Conservation (phyloP, 106 monocot species). For the Agapanthus africanus region DNA sequence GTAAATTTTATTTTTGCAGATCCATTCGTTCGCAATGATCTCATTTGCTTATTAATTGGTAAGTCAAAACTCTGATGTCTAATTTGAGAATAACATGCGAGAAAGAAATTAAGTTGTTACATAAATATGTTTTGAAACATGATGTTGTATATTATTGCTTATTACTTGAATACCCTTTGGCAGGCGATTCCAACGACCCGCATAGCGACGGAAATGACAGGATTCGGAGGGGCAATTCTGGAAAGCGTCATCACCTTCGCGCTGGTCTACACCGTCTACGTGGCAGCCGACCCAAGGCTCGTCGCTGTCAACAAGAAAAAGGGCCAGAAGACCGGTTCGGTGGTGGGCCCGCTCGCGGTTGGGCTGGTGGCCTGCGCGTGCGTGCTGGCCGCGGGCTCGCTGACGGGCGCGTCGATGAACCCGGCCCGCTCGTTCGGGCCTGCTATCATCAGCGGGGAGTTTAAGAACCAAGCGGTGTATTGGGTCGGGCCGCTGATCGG, state of each 20-base stretch:
- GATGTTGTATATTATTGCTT: not conserved
- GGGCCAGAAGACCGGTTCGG: not conserved
- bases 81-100: too few relatives aligned
- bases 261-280: slow-evolving; percentile 55
- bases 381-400: slow-evolving; percentile 50
- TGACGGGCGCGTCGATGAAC: slow-evolving; percentile 80
- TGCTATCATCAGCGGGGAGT: slow-evolving; percentile 50
- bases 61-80: too few relatives aligned
- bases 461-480: slow-evolving; percentile 65
- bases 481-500: slow-evolving; percentile 70
- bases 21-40: not conserved
- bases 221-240: slow-evolving; percentile 60
- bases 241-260: slow-evolving; percentile 47
- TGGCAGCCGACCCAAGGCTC: slow-evolving; percentile 31
- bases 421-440: slow-evolving; percentile 70
- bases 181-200: slow-evolving; percentile 71
- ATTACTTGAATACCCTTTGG: not conserved
- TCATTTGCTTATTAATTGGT: not conserved
- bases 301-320: slow-evolving; percentile 3
- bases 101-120: too few relatives aligned
- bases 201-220: slow-evolving; percentile 76
- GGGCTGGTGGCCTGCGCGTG: slow-evolving; percentile 41
- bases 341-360: slow-evolving; percentile 27
- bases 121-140: too few relatives aligned
- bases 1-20: slow-evolving; percentile 17